Evolutionary conservation across 305 asterid species (phyloP), one percentile per base, ranked within the genome.

Genomic region (Fraxinus baroniana): DNA sequence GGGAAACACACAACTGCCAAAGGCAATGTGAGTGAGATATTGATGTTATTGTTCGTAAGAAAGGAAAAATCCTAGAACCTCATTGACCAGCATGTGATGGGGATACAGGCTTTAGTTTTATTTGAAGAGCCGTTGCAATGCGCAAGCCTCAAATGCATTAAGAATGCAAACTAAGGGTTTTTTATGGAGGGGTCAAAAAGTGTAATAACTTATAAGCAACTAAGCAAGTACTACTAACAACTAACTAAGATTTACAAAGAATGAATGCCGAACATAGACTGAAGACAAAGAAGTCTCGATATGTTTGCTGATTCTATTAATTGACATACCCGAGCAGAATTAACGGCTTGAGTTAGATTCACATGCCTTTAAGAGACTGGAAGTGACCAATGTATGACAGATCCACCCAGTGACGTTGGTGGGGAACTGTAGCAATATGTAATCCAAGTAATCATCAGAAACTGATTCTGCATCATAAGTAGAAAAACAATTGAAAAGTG

Each of bases 391-490:
- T 6, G 98, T 92, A 82, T 91, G 95, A 84, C 99, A 94, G 85
- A 95, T 95, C 99, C 98, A 95, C 41, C 95, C 99, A 0, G 99
- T 95, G 37, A 95, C 95, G 87, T 95, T 94, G 82, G 99, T 95
- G 60, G 99, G 99, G 85, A 94, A 93, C 91, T 93, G 97, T 83
- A 92, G 94, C 92, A 94, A 85, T 87, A 95, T 93, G 89, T 94
- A 94, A 62, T 90, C 95, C 94, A 95, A 90, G 90, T 95, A 95
- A 89, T 95, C 99, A 78, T 91, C 96, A 52, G 99, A 93, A 79
- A 95, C 97, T 73, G 97, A 92, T 79, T 89, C 99, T 95, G 93
- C 90, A 89, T 18, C 20, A 24, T 46, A 72, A 81, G 41, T 60
- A 39, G 8, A 70, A 78, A 82, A 52, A 28, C 76, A 73, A 73